Conservation (phyloP, 352 stramenopile genomes). For the Globisporangium radiosum region DNA sequence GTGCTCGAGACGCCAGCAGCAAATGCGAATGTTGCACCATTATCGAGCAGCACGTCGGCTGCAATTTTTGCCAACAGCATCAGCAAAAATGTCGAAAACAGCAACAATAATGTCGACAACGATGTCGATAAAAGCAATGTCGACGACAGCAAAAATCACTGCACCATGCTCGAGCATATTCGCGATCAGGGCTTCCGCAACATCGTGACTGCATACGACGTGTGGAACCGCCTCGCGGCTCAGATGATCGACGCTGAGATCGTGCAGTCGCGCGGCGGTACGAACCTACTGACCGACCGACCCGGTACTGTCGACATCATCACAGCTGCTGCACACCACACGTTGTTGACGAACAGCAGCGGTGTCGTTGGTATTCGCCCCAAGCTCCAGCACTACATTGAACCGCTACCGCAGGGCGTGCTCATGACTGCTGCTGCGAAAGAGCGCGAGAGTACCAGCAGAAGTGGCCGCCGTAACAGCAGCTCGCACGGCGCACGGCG, state of each 20-base stretch:
- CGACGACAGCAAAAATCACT: too few relatives aligned
- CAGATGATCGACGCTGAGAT: constrained; percentile 36
- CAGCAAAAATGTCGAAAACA: not conserved
- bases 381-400: constrained; percentile 37
- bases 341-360: not conserved
- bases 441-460: not conserved
- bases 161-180: not conserved
- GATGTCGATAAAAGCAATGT: not conserved
- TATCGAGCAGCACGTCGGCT: not conserved
- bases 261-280: constrained; percentile 25
- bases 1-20: constrained; percentile 7
- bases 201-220: constrained; percentile 30
- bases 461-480: not conserved
- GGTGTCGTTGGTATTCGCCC: constrained; percentile 15
- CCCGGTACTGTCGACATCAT: not conserved
- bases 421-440: constrained; percentile 17
- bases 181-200: constrained; percentile 14
- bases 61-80: not conserved
- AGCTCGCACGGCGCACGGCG: not conserved
- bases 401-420: constrained; percentile 27
- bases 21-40: too few relatives aligned
- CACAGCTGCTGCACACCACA: not conserved
- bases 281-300: not conserved
- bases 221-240: constrained; percentile 35
- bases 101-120: not conserved